Base-by-base conservation (phyloP, 1,284 basidiomycete species). In the Phylloboletellus chloephorus region DNA sequence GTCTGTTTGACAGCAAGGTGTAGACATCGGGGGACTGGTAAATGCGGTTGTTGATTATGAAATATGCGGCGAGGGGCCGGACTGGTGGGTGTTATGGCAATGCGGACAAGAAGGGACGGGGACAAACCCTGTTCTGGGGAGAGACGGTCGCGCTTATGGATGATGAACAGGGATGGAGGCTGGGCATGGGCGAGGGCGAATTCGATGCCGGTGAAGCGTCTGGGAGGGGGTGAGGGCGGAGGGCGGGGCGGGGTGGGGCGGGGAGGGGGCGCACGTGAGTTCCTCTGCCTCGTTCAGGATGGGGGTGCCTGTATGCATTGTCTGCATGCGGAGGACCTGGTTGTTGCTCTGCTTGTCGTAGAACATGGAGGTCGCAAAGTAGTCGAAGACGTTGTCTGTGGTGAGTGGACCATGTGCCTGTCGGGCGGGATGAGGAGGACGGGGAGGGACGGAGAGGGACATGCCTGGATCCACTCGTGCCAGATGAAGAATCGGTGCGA, bases 291-390 rank as follows among this genome's bases (percentile, higher is more conserved):
- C 85, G 50, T 89, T 82, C 9, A 73, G 63, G 41, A 83, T 65
- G 2, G 81, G 76, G 32, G 78, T 68, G 16, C 82, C 86, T 0
- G 82, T 82, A 54, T 86, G 81, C 66, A 83, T 82, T 0, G 86
- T 90, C 63, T 92, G 88, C 88, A 92, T 92, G 53, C 87, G 80
- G 32, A 92, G 67, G 20, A 87, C 79, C 57, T 90, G 85, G 59
- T 92, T 92, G 62, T 85, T 91, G 62, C 87, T 89, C 63, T 87
- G 80, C 60, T 88, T 87, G 66, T 92, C 88, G 61, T 88, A 92
- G 67, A 90, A 90, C 78, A 88, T 88, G 12, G 86, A 89, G 1
- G 77, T 76, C 12, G 82, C 71, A 58, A 92, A 92, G 66, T 91
- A 92, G 41, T 90, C 86, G 50, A 91, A 81, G 30, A 87, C 86